These are phyloP conservation scores for Omphalea diandra DNA, from an alignment of 441 rosid genomes.

Conservation along the genomic window DNA sequence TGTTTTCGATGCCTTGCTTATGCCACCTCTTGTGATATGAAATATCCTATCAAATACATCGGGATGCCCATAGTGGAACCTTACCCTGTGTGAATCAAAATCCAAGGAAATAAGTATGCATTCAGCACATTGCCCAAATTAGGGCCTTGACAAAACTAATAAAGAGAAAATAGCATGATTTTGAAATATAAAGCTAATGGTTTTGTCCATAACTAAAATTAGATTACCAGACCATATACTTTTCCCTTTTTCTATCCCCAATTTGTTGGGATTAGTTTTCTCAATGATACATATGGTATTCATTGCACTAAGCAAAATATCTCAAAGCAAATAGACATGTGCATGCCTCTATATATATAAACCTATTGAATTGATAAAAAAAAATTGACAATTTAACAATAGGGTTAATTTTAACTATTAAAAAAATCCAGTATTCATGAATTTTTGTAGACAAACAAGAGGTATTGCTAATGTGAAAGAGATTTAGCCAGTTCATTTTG, in stretches of 20 bases:
- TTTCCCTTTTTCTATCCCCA: neutral
- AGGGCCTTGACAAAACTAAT: neutral
- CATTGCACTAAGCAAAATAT: neutral
- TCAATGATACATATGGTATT: neutral
- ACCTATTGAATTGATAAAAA: too few relatives aligned
- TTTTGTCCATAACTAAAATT: neutral
- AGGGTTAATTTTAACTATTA: too few relatives aligned
- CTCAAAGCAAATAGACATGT: neutral
- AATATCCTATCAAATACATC: constrained; percentile 92
- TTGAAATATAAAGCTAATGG: neutral
- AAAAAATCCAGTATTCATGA: too few relatives aligned
- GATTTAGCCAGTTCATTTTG: too few relatives aligned
- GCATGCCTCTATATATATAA: neutral
- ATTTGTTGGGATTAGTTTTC: neutral
- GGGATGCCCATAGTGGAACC: constrained; percentile 98
- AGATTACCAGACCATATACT: neutral
- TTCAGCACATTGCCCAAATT: neutral
- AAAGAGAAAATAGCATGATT: neutral
- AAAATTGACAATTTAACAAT: too few relatives aligned
- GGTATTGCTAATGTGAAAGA: too few relatives aligned
- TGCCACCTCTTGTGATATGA: constrained; percentile 96
- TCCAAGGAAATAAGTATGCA: constrained; percentile 7
- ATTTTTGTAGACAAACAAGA: too few relatives aligned
- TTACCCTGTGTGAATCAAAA: constrained; percentile 53
- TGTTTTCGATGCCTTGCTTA: constrained; percentile 97